These are phyloP conservation scores for Veloporphyrellus conicus DNA, from an alignment of 1,284 basidiomycete genomes.

Conservation along the genomic window DNA sequence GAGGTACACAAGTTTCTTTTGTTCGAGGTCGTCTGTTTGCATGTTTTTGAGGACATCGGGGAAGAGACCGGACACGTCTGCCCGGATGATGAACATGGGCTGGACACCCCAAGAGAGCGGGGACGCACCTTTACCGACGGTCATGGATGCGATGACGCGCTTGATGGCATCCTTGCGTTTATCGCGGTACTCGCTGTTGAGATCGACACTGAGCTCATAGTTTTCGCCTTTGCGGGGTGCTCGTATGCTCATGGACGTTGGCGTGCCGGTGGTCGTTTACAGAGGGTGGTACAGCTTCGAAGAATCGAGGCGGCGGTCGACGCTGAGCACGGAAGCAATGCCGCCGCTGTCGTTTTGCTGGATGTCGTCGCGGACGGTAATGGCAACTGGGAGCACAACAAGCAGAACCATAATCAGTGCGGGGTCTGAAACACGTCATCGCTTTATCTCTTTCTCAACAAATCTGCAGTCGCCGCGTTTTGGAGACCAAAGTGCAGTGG, in stretches of 20 bases:
- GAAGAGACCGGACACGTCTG: conserved; percentile 92
- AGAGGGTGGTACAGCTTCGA: background rate
- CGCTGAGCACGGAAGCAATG: background rate
- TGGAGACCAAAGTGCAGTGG: no score
- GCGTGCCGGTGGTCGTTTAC: conserved; percentile 4
- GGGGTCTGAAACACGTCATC: no score
- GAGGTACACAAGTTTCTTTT: conserved; percentile 96
- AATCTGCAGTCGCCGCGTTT: no score
- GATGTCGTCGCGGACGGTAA: background rate
- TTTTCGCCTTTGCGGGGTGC: conserved; percentile 83
- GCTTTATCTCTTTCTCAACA: no score
- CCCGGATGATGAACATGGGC: background rate
- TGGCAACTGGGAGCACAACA: no score
- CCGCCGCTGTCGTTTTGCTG: background rate
- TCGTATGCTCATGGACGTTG: conserved; percentile 52
- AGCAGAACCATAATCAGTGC: no score
- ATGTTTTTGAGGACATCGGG: conserved; percentile 99
- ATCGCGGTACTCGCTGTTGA: conserved; percentile 95
- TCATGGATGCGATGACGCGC: conserved; percentile 93
- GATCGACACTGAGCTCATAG: conserved; percentile 89
- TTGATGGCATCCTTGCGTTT: conserved; percentile 99
- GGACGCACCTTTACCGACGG: conserved; percentile 80
- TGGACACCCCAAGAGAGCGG: background rate
- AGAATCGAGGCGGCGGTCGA: background rate
- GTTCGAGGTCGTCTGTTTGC: conserved; percentile 91